These are phyloP conservation scores for Ampelomyces quisqualis DNA, from an alignment of 2,329 filamentous ascomycete species.

Conservation along the genomic window DNA sequence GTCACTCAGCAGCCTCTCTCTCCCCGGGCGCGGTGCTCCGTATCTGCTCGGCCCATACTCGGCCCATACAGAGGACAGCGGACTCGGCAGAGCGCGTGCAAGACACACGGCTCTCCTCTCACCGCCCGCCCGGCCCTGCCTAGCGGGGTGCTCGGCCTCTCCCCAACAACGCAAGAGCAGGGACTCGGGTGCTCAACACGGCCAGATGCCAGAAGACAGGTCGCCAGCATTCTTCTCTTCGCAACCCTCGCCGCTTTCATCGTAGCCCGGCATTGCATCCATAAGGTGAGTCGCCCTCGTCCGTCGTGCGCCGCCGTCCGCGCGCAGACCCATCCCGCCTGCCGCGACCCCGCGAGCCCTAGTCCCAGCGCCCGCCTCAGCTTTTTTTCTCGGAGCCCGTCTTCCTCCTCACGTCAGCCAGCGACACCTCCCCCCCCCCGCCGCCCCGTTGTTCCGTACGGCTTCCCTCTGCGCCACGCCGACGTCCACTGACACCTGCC, in stretches of 20 bases:
- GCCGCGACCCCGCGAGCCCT: conserved; percentile 15
- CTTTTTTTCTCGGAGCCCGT: conserved; percentile 23
- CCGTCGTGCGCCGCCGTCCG: conserved; percentile 10
- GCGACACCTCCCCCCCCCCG: background rate
- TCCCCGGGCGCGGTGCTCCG: too few species aligned
- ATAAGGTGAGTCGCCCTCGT: conserved; percentile 30
- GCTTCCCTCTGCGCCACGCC: background rate
- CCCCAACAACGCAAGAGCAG: conserved; percentile 34
- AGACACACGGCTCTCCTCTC: conserved; percentile 36
- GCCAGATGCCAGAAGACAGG: conserved; percentile 18
- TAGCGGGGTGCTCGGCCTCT: conserved; percentile 17
- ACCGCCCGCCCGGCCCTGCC: conserved; percentile 26
- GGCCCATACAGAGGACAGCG: too few species aligned
- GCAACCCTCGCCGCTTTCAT: conserved; percentile 31
- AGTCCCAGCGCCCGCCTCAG: conserved; percentile 16
- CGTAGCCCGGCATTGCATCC: conserved; percentile 25
- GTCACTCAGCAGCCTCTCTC: too few species aligned
- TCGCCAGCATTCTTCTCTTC: conserved; percentile 23
- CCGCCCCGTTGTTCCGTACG: background rate
- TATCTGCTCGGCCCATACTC: too few species aligned
- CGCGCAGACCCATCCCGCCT: conserved; percentile 13
- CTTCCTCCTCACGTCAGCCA: conserved; percentile 32
- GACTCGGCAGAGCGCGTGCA: conserved; percentile 2
- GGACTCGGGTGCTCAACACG: conserved; percentile 34
- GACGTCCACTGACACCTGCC: conserved; percentile 18